phyloP scores from a whole-genome alignment of 306 rosid genomes.

The Canavalia ensiformis region DNA sequence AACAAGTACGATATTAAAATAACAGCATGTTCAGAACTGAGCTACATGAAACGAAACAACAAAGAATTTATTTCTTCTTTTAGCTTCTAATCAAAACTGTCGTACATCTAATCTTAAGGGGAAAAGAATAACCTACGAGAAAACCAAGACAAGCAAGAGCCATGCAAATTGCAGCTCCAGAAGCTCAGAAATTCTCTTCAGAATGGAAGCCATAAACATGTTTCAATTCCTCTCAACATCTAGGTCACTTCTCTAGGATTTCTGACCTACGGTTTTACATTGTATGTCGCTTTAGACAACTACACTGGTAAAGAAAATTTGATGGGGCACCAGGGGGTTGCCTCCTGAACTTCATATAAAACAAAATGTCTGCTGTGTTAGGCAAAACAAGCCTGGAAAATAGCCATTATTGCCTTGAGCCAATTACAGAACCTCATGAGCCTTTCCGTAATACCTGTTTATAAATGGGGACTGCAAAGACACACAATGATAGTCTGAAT shows the following conservation, averaged over 20 bases:
- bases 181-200: slow-evolving; percentile 48
- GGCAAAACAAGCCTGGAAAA: slow-evolving; percentile 37
- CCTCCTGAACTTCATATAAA: slow-evolving; percentile 48
- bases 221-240: slow-evolving; percentile 49
- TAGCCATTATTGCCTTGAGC: slow-evolving; percentile 16
- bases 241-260: slow-evolving; percentile 48
- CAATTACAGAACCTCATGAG: slow-evolving; percentile 80
- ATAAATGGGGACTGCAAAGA: slow-evolving; percentile 78
- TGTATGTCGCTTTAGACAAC: slow-evolving; percentile 45
- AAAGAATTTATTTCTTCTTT: slow-evolving; percentile 44
- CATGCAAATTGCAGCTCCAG: slow-evolving; percentile 44
- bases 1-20: background rate
- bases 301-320: slow-evolving; percentile 27
- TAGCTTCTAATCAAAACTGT: slow-evolving; percentile 37
- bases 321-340: slow-evolving; percentile 57
- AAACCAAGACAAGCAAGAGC: slow-evolving; percentile 33
- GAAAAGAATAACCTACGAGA: slow-evolving; percentile 30
- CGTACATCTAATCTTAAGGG: slow-evolving; percentile 38
- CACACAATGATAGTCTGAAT: background rate
- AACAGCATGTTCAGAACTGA: background rate
- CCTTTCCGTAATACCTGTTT: slow-evolving; percentile 90
- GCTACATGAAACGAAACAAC: background rate
- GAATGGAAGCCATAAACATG: slow-evolving; percentile 46
- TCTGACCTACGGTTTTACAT: slow-evolving; percentile 61
- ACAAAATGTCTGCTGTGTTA: slow-evolving; percentile 25